A percentile compares a stretch with the other conserved stretches of the same genome.
phyloP scores from a whole-genome alignment of 225 moss, liverwort and hornwort species.

The Sphagnum contortum region DNA sequence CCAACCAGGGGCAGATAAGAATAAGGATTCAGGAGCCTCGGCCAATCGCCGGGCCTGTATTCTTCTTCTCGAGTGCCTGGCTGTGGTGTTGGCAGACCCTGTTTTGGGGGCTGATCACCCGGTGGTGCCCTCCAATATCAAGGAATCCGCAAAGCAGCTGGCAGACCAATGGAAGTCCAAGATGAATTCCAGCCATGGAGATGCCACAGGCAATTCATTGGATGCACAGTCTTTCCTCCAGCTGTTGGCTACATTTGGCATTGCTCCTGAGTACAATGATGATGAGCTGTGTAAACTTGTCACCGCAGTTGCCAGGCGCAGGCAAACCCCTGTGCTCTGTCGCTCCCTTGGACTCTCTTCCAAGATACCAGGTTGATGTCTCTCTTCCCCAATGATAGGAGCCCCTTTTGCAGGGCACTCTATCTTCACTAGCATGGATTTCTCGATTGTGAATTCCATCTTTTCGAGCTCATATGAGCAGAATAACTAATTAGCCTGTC shows the following conservation, averaged over 20 bases:
- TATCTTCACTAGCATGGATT: conserved; percentile 44
- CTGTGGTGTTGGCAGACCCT: conserved; percentile 98
- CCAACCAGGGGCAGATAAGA: conserved; percentile 70
- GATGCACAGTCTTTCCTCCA: conserved; percentile 99
- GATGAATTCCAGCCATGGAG: conserved; percentile 88
- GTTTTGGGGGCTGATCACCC: conserved; percentile 95
- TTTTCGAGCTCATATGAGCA: conserved; percentile 12
- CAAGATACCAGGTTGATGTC: conserved; percentile 99
- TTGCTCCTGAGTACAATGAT: conserved; percentile 99
- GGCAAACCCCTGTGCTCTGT: conserved; percentile 99
- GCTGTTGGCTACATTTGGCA: conserved; percentile 99
- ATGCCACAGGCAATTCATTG: conserved; percentile 98
- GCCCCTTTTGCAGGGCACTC: conserved; percentile 57
- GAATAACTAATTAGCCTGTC: conserved; percentile 1
- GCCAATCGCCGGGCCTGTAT: conserved; percentile 99
- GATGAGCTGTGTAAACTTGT: conserved; percentile 99
- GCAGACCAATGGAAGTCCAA: conserved; percentile 99
- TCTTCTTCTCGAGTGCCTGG: conserved; percentile 98
- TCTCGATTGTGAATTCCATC: conserved; percentile 34
- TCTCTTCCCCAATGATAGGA: conserved; percentile 31
- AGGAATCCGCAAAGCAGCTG: conserved; percentile 99
- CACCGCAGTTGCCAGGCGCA: conserved; percentile 99
- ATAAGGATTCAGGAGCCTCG: conserved; percentile 99
- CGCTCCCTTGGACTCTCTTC: conserved; percentile 99
- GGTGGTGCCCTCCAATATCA: conserved; percentile 82